Conservation (phyloP, 2,329 filamentous ascomycete genomes). For the Aspergillus caelatus region DNA sequence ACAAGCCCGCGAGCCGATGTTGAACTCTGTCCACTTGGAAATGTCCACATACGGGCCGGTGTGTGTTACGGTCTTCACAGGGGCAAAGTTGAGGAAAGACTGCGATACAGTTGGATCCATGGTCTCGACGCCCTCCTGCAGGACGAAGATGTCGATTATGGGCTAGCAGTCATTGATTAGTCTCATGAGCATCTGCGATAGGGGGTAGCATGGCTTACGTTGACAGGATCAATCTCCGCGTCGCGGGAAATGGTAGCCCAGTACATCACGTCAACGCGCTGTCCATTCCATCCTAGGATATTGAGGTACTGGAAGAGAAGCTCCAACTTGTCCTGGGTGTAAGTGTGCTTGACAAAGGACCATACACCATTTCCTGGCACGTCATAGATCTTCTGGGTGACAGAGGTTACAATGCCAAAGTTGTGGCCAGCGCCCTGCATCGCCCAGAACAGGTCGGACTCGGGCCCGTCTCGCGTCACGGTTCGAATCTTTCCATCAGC, state of each 20-base stretch:
- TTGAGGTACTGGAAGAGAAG: slow-evolving; percentile 13
- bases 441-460: slow-evolving; percentile 56
- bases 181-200: not conserved
- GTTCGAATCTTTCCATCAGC: slow-evolving; percentile 45
- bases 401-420: slow-evolving; percentile 57
- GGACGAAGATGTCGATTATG: slow-evolving; percentile 10
- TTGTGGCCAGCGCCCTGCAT: slow-evolving; percentile 60
- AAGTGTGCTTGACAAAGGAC: slow-evolving; percentile 12
- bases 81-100: slow-evolving; percentile 41
- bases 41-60: slow-evolving; percentile 48
- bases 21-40: slow-evolving; percentile 44
- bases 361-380: slow-evolving; percentile 14
- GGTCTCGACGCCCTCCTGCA: slow-evolving; percentile 8
- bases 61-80: slow-evolving; percentile 29
- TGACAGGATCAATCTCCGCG: slow-evolving; percentile 5
- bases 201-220: slow-evolving; percentile 8
- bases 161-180: slow-evolving; percentile 7
- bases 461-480: slow-evolving; percentile 1
- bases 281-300: slow-evolving; percentile 4
- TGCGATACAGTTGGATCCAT: slow-evolving; percentile 5
- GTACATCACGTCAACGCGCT: slow-evolving; percentile 14
- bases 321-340: slow-evolving; percentile 11
- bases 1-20: slow-evolving; percentile 35
- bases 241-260: slow-evolving; percentile 9
- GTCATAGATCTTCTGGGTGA: slow-evolving; percentile 51